Evolutionary conservation across 495 filamentous ascomycete genomes (phyloP).

Genomic region (Lophiostoma macrostomum): DNA sequence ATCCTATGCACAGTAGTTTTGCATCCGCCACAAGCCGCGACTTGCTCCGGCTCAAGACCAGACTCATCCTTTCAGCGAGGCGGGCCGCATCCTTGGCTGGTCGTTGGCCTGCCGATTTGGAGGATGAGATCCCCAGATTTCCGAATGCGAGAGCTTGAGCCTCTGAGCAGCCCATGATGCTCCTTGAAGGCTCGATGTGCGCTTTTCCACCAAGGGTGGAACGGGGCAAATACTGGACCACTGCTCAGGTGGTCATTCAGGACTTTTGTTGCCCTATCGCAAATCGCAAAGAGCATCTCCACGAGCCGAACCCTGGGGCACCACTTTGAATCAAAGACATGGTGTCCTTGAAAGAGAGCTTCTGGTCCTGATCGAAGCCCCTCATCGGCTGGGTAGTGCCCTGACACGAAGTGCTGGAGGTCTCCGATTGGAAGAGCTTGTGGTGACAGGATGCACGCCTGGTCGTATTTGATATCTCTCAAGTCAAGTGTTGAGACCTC

Average conservation of each 20-base stretch:
- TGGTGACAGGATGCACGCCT: slow-evolving; percentile 15
- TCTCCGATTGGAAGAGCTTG: slow-evolving; percentile 6
- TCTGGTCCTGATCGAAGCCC: no score
- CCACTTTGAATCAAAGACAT: slow-evolving; percentile 12
- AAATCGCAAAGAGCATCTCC: no score
- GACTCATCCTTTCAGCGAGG: neutral
- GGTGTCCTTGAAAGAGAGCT: no score
- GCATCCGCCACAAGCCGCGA: slow-evolving; percentile 28
- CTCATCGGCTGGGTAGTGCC: slow-evolving; percentile 6
- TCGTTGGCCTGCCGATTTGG: slow-evolving; percentile 4
- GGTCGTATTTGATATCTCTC: slow-evolving; percentile 14
- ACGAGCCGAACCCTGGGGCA: neutral
- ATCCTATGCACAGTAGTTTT: slow-evolving; percentile 18
- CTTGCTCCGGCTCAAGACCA: slow-evolving; percentile 1
- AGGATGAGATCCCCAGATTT: slow-evolving; percentile 10
- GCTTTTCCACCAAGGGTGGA: no score
- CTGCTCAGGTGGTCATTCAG: no score
- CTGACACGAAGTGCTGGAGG: slow-evolving; percentile 1
- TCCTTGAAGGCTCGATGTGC: no score
- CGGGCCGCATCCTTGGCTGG: neutral
- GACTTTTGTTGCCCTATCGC: no score
- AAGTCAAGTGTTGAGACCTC: slow-evolving; percentile 11
- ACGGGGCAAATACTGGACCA: no score
- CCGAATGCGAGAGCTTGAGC: no score
- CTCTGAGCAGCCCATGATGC: slow-evolving; percentile 7